Conservation (phyloP, 2,329 filamentous ascomycete genomes). For the Alternaria rosae region DNA sequence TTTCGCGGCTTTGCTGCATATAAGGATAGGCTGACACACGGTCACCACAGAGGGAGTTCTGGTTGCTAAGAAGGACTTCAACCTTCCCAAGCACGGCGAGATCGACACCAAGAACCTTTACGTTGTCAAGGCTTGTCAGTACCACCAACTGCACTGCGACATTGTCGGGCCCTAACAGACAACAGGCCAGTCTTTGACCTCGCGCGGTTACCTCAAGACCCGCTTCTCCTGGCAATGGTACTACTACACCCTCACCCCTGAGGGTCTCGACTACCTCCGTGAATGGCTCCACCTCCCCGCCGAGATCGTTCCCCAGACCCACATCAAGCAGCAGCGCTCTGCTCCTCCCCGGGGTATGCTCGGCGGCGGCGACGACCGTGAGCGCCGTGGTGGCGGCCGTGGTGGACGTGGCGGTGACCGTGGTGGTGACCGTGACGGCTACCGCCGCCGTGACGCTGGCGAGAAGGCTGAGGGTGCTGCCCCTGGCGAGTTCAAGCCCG, state of each 20-base stretch:
- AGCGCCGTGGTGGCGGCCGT: slow-evolving; percentile 77
- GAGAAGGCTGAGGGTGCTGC: slow-evolving; percentile 51
- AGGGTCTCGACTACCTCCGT: slow-evolving; percentile 99
- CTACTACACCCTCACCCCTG: slow-evolving; percentile 99
- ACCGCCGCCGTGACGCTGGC: slow-evolving; percentile 83
- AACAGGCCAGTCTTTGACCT: slow-evolving; percentile 85
- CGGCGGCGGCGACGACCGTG: slow-evolving; percentile 74
- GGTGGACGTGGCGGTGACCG: slow-evolving; percentile 66
- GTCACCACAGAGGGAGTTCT: slow-evolving; percentile 73
- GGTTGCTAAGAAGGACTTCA: slow-evolving; percentile 99
- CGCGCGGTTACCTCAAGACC: slow-evolving; percentile 98
- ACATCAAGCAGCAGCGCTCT: slow-evolving; percentile 99
- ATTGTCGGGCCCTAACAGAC: slow-evolving; percentile 18
- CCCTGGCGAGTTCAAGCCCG: slow-evolving; percentile 54
- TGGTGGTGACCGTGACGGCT: slow-evolving; percentile 78
- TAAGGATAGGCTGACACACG: slow-evolving; percentile 54
- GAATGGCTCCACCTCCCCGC: slow-evolving; percentile 99
- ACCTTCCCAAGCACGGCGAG: slow-evolving; percentile 95
- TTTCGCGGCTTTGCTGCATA: slow-evolving; percentile 45
- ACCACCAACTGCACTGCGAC: neutral
- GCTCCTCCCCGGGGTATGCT: slow-evolving; percentile 99
- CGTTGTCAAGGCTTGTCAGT: slow-evolving; percentile 90
- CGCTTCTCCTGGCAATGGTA: slow-evolving; percentile 82
- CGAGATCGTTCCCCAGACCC: slow-evolving; percentile 98
- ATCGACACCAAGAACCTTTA: slow-evolving; percentile 99